These are phyloP conservation scores for Silene uniflora DNA, from an alignment of 148 eudicot species.

Conservation along the genomic window DNA sequence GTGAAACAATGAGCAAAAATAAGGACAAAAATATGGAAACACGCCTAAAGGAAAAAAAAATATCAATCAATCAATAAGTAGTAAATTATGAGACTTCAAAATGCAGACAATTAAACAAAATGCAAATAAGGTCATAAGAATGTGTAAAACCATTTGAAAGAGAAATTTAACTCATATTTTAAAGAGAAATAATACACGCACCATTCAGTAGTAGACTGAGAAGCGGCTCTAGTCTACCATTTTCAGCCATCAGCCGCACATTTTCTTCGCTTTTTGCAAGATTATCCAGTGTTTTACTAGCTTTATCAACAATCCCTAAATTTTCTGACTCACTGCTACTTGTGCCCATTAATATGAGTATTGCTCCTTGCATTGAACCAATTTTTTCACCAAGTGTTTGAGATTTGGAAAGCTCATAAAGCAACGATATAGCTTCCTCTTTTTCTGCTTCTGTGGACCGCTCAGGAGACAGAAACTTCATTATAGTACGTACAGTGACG, in stretches of 20 bases:
- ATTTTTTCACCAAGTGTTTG: conserved; percentile 63
- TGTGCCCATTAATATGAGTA: conserved; percentile 76
- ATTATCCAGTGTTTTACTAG: conserved; percentile 69
- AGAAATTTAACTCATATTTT: neutral
- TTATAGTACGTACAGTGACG: conserved; percentile 70
- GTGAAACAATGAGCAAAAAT: neutral
- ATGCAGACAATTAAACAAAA: too few relatives aligned
- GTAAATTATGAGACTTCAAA: too few relatives aligned
- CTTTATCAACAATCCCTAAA: conserved; percentile 54
- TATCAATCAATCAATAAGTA: too few relatives aligned
- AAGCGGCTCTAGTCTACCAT: conserved; percentile 84
- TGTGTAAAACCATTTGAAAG: too few relatives aligned
- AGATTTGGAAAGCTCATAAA: conserved; percentile 80
- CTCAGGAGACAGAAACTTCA: conserved; percentile 60
- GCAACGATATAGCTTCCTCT: conserved; percentile 70
- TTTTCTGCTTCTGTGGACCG: conserved; percentile 70
- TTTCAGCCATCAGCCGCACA: conserved; percentile 83
- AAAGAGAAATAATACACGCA: conserved; percentile 19
- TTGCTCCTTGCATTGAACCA: conserved; percentile 82
- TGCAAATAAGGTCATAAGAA: too few relatives aligned
- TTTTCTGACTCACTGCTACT: conserved; percentile 85
- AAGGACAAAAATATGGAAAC: too few relatives aligned
- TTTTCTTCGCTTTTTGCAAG: conserved; percentile 67
- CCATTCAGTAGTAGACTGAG: conserved; percentile 68
- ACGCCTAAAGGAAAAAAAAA: too few relatives aligned